Conservation (phyloP, 2,329 filamentous ascomycete species). For the Myrmaecium sp. region DNA sequence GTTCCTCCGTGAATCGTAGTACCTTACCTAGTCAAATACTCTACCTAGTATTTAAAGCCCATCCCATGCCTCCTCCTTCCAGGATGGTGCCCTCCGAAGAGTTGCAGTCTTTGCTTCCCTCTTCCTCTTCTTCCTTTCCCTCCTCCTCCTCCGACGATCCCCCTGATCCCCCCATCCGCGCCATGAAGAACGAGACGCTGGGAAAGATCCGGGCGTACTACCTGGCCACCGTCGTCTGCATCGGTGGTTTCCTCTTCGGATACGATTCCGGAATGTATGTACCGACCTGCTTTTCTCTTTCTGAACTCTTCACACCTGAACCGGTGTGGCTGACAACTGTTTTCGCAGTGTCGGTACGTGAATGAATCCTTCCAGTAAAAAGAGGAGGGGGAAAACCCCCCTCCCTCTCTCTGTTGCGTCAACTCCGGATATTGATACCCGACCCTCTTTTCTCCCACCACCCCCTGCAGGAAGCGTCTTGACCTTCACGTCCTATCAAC, state of each 20-base stretch:
- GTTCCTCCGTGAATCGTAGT: no score
- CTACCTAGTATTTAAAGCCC: no score
- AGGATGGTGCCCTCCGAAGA: no score
- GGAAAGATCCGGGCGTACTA: constrained; percentile 33
- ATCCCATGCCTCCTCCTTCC: no score
- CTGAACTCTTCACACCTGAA: background rate
- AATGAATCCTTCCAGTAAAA: constrained; percentile 9
- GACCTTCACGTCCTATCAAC: constrained; percentile 25
- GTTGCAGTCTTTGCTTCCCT: no score
- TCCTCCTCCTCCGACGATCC: no score
- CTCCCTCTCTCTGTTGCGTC: no score
- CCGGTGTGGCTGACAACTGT: background rate
- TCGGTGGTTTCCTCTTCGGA: constrained; percentile 32
- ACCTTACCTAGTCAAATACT: no score
- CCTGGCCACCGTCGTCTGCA: constrained; percentile 34
- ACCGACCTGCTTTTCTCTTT: background rate
- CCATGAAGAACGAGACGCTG: constrained; percentile 4
- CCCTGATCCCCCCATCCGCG: background rate
- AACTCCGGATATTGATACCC: no score
- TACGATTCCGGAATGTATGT: constrained; percentile 23
- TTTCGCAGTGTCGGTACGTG: constrained; percentile 22
- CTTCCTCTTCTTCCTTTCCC: no score
- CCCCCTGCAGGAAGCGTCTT: constrained; percentile 24
- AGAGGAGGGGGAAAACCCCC: no score
- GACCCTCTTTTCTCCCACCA: background rate